These are phyloP conservation scores for Brettanomyces bruxellensis DNA, from an alignment of 805 yeast species.

Conservation along the genomic window DNA sequence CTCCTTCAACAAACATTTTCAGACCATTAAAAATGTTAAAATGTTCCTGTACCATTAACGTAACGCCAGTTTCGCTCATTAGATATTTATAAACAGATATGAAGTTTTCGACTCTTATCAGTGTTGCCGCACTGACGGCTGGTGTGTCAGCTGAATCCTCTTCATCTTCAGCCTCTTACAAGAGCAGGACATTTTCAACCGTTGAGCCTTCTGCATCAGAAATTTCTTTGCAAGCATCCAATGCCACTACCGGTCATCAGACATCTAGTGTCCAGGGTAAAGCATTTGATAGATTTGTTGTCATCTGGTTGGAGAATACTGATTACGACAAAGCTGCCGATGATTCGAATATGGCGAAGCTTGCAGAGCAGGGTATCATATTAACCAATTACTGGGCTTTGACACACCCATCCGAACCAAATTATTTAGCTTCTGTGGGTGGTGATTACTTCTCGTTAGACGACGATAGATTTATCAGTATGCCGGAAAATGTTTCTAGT, in stretches of 20 bases:
- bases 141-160: constrained; percentile 7
- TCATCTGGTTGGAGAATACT: constrained; percentile 45
- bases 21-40: no score
- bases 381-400: constrained; percentile 43
- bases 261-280: constrained; percentile 31
- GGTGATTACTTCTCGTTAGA: constrained; percentile 44
- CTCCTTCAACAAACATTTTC: no score
- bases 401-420: constrained; percentile 48
- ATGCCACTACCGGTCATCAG: constrained; percentile 22
- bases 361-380: constrained; percentile 35
- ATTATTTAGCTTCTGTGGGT: constrained; percentile 39
- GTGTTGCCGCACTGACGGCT: constrained; percentile 4
- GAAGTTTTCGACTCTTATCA: constrained; percentile 1
- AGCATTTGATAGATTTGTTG: constrained; percentile 30
- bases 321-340: constrained; percentile 41
- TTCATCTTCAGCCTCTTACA: constrained; percentile 9
- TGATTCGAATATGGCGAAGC: constrained; percentile 32
- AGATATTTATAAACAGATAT: background rate
- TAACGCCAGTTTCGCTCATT: no score
- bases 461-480: constrained; percentile 33
- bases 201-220: constrained; percentile 25
- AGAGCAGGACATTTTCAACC: constrained; percentile 21
- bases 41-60: no score
- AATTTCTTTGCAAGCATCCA: constrained; percentile 25
- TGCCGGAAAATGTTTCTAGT: constrained; percentile 39